phyloP scores from a whole-genome alignment of 1,139 yeast genomes.

The Suhomyces terraborum region DNA sequence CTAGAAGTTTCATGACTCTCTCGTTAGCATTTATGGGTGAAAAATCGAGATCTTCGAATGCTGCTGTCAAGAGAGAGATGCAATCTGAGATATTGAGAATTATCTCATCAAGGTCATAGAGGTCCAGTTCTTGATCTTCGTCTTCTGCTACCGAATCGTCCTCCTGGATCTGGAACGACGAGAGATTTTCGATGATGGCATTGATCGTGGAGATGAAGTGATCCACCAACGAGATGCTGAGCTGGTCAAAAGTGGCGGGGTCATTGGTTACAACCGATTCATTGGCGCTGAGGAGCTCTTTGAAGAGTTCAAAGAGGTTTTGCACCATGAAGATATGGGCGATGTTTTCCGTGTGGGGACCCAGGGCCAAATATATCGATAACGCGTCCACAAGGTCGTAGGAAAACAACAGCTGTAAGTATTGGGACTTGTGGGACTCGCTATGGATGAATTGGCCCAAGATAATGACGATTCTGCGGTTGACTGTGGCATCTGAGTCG shows the following conservation, averaged over 20 bases:
- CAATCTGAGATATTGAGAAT: conserved; percentile 19
- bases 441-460: conserved; percentile 40
- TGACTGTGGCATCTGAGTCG: conserved; percentile 4
- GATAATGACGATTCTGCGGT: conserved; percentile 25
- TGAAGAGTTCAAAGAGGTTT: conserved; percentile 12
- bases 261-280: not conserved
- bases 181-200: conserved; percentile 1
- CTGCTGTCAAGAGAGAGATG: conserved; percentile 22
- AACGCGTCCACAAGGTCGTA: conserved; percentile 14
- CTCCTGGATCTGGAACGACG: conserved; percentile 4
- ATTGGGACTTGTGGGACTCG: conserved; percentile 24
- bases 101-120: conserved; percentile 15
- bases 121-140: conserved; percentile 12
- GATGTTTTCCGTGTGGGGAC: not conserved
- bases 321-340: conserved; percentile 8
- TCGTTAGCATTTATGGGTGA: conserved; percentile 13
- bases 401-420: conserved; percentile 20
- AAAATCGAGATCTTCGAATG: conserved; percentile 21
- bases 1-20: conserved; percentile 12
- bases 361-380: conserved; percentile 5
- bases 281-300: conserved; percentile 13
- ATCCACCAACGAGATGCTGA: conserved; percentile 7
- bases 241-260: conserved; percentile 1
- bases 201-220: conserved; percentile 2
- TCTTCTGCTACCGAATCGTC: conserved; percentile 8